Conservation (phyloP, 768 basidiomycete species). For the Cyclocybe cylindracea region DNA sequence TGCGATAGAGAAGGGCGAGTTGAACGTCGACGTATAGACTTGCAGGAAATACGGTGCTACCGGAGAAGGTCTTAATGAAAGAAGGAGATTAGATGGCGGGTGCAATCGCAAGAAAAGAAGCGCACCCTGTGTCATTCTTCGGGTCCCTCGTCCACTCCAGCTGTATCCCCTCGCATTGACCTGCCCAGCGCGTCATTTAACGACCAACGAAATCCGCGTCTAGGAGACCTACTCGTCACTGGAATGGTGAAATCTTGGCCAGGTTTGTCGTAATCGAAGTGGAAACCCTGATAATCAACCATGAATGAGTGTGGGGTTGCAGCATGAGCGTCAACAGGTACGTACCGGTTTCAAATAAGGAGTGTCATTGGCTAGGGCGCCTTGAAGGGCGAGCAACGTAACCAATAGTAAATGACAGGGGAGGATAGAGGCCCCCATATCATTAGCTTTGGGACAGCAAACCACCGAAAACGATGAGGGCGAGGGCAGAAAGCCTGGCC, state of each 20-base stretch:
- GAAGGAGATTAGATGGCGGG: background rate
- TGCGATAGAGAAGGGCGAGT: constrained; percentile 42
- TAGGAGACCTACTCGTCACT: constrained; percentile 26
- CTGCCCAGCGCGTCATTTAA: constrained; percentile 12
- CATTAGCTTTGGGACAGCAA: constrained; percentile 8
- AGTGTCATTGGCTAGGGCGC: constrained; percentile 19
- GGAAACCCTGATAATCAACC: constrained; percentile 30
- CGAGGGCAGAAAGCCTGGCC: background rate
- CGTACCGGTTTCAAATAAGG: constrained; percentile 27
- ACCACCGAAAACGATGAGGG: constrained; percentile 7
- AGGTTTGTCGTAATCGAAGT: constrained; percentile 33
- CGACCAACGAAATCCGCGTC: background rate
- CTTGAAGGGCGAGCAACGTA: constrained; percentile 14
- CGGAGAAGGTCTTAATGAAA: constrained; percentile 38
- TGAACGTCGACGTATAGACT: constrained; percentile 48
- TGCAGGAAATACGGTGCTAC: constrained; percentile 51
- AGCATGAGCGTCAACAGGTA: background rate
- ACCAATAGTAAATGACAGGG: constrained; percentile 5
- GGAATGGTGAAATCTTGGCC: constrained; percentile 29
- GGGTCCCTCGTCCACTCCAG: constrained; percentile 34
- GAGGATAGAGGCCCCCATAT: constrained; percentile 11
- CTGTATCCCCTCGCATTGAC: constrained; percentile 38
- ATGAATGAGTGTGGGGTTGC: background rate
- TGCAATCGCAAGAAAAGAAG: background rate
- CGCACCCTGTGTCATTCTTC: constrained; percentile 26